A percentile compares a stretch with the other conserved stretches of the same genome.
Evolutionary conservation across 768 basidiomycete genomes (phyloP).

Genomic region (Xerocomus brunneocitrinus): DNA sequence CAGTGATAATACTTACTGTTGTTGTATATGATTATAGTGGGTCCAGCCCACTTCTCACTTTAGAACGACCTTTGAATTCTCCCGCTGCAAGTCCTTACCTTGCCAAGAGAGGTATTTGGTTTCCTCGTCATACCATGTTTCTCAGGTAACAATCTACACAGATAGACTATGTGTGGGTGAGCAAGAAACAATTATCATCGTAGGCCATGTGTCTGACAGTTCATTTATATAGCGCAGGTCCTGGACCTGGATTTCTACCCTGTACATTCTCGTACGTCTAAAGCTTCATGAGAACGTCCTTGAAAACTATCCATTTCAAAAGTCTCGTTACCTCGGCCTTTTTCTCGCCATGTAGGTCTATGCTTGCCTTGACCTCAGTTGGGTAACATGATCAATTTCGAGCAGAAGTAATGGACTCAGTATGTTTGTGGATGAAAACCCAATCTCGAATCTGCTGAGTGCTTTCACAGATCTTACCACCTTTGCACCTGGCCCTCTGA

Average conservation of each 20-base stretch:
- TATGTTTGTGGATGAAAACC: background rate
- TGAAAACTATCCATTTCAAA: background rate
- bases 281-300: background rate
- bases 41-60: background rate
- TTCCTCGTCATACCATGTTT: background rate
- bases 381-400: background rate
- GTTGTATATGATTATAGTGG: constrained; percentile 1
- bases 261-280: background rate
- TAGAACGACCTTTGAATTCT: background rate
- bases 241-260: constrained; percentile 3
- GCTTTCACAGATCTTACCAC: background rate
- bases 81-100: background rate
- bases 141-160: background rate
- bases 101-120: constrained; percentile 1
- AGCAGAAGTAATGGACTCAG: background rate
- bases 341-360: background rate
- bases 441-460: background rate
- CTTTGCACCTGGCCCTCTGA: background rate
- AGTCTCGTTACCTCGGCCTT: background rate
- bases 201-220: background rate
- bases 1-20: background rate
- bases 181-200: background rate
- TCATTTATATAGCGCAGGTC: background rate
- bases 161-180: constrained; percentile 4
- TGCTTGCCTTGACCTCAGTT: background rate